These are phyloP conservation scores for Hyaloscypha finlandica DNA, from an alignment of 495 filamentous ascomycete genomes.

Conservation along the genomic window DNA sequence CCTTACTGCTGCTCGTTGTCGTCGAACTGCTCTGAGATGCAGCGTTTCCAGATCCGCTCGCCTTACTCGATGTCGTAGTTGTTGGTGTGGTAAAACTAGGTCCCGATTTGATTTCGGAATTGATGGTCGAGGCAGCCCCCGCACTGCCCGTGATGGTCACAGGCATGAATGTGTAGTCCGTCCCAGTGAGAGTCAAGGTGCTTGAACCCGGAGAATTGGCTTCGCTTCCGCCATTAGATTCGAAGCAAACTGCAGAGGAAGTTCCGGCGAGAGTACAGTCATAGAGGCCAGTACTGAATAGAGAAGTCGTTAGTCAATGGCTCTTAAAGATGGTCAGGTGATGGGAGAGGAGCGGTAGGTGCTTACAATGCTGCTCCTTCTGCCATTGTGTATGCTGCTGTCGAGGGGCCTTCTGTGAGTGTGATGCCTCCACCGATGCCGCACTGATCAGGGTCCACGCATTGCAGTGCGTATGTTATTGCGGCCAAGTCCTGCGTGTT, in stretches of 20 bases:
- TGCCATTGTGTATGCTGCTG: slow-evolving; percentile 13
- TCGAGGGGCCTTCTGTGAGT: slow-evolving; percentile 19
- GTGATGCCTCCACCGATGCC: slow-evolving; percentile 8
- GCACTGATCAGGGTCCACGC: slow-evolving; percentile 15
- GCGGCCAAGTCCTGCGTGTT: slow-evolving; percentile 19
- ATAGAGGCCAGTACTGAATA: slow-evolving; percentile 42
- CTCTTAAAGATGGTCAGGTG: not conserved
- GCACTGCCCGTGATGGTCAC: slow-evolving; percentile 40
- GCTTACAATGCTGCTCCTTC: not conserved
- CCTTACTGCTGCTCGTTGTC: not conserved
- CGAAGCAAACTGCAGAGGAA: slow-evolving; percentile 59
- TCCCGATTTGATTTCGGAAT: slow-evolving; percentile 1
- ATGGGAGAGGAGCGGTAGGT: not conserved
- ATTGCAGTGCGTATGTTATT: slow-evolving; percentile 24
- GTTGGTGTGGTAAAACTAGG: not conserved
- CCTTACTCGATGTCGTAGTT: not conserved
- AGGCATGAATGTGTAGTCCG: slow-evolving; percentile 25
- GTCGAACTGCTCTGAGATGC: slow-evolving; percentile 2
- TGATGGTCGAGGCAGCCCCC: slow-evolving; percentile 10
- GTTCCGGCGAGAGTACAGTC: slow-evolving; percentile 55
- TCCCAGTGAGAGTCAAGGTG: slow-evolving; percentile 26
- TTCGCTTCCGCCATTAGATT: slow-evolving; percentile 32
- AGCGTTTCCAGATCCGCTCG: not conserved
- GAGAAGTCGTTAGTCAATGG: not conserved
- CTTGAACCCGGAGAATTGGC: slow-evolving; percentile 34